Percentiles rank a stretch among this genome's conserved stretches.
phyloP scores from a whole-genome alignment of 2,329 filamentous ascomycete genomes.

The Ceratocystis destructans region DNA sequence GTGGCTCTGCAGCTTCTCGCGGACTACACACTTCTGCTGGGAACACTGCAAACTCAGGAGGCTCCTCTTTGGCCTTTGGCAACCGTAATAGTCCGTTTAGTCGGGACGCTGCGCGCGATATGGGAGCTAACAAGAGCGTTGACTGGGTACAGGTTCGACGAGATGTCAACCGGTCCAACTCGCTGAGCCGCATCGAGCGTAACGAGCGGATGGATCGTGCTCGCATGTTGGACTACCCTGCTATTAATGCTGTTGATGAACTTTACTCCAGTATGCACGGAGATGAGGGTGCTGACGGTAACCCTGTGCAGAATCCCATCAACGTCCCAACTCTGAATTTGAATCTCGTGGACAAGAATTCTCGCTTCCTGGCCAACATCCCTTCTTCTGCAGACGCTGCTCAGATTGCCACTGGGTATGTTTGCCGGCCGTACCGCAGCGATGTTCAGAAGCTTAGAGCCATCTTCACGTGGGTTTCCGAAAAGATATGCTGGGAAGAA shows the following conservation, averaged over 20 bases:
- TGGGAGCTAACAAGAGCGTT: constrained; percentile 47
- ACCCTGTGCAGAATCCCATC: constrained; percentile 65
- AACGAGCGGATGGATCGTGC: constrained; percentile 76
- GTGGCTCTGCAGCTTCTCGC: constrained; percentile 25
- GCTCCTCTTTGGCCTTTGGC: constrained; percentile 23
- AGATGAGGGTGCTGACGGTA: constrained; percentile 75
- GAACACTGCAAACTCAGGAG: constrained; percentile 26
- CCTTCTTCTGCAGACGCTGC: constrained; percentile 70
- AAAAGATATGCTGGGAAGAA: constrained; percentile 90
- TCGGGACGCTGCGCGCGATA: constrained; percentile 50
- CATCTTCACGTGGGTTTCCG: constrained; percentile 96
- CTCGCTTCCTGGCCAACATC: constrained; percentile 73
- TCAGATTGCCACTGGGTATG: constrained; percentile 74
- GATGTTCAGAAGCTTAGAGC: constrained; percentile 85
- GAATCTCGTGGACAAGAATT: constrained; percentile 84
- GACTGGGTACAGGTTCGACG: constrained; percentile 98
- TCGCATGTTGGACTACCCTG: constrained; percentile 84
- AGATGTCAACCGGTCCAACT: constrained; percentile 91
- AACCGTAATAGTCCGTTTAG: constrained; percentile 25
- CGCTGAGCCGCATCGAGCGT: constrained; percentile 75
- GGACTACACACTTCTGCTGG: constrained; percentile 12
- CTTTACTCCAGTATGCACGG: constrained; percentile 74
- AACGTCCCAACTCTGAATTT: constrained; percentile 73
- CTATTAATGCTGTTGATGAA: constrained; percentile 79
- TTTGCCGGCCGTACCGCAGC: constrained; percentile 86